Evolutionary conservation across 148 eudicot genomes (phyloP), one percentile per base, ranked within the genome.

Genomic region (Pouteria glomerata): DNA sequence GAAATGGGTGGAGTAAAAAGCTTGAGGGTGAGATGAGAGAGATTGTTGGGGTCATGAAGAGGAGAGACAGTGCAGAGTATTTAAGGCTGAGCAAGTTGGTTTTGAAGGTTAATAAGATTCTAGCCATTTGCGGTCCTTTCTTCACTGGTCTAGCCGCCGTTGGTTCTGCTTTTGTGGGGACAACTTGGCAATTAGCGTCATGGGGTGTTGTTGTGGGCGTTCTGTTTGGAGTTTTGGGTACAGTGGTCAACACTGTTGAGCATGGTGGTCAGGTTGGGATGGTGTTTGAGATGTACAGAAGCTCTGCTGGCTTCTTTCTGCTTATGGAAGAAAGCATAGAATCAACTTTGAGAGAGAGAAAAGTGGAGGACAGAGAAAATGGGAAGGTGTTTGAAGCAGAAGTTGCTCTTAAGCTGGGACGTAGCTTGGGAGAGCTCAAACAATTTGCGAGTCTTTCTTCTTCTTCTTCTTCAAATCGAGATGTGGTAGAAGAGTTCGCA

Each of bases 251-350:
- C 48, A 55, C 61, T 16, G 15, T 69, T 23, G 72, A 69, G 72
- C 72, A 69, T 26, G 62, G 72, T 24, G 35, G 51, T 34, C 72
- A 69, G 15, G 26, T 69, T 6, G 72, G 72, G 61, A 69, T 69
- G 72, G 48, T 69, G 61, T 69, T 69, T 23, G 72, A 69, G 72
- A 69, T 69, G 62, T 69, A 69, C 26, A 3, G 72, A 26, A 69
- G 72, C 62, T 37, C 50, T 13, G 63, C 72, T 6, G 72, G 72
- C 11, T 69, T 37, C 58, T 55, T 52, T 34, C 8, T 2, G 48
- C 72, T 69, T 21, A 55, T 55, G 72, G 62, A 69, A 52, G 72
- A 69, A 35, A 69, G 47, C 61, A 69, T 69, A 34, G 62, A 69
- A 69, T 53, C 62, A 2, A 55, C 33, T 13, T 23, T 69, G 34